Conservation (phyloP, 2,329 filamentous ascomycete species). For the Diaporthe nobilis region DNA sequence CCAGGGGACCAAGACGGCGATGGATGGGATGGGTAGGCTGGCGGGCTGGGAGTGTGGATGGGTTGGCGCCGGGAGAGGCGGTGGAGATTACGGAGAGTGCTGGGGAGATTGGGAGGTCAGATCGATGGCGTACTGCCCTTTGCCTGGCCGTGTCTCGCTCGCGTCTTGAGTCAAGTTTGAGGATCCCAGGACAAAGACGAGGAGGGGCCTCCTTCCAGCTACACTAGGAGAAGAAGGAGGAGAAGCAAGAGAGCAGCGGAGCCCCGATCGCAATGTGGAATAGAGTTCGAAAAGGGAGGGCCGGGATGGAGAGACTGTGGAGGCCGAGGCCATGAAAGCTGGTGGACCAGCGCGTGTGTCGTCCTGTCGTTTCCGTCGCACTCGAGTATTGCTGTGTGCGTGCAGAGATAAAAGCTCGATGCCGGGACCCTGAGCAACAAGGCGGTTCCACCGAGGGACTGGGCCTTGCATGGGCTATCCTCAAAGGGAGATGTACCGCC, state of each 20-base stretch:
- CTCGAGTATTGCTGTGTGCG: background rate
- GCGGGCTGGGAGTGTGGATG: background rate
- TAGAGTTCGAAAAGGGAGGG: constrained; percentile 8
- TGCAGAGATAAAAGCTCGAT: constrained; percentile 7
- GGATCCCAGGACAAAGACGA: constrained; percentile 27
- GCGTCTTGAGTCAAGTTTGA: constrained; percentile 40
- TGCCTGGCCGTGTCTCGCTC: constrained; percentile 31
- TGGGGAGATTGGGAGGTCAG: constrained; percentile 28
- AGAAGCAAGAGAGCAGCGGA: background rate
- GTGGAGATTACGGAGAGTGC: constrained; percentile 36
- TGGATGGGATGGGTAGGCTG: constrained; percentile 9
- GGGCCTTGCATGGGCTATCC: background rate
- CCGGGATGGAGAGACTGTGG: constrained; percentile 31
- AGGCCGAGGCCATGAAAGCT: constrained; percentile 16
- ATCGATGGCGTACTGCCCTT: constrained; percentile 27
- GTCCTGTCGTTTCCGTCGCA: constrained; percentile 16
- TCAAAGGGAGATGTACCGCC: background rate
- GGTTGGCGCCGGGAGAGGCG: constrained; percentile 25
- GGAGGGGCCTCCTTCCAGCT: constrained; percentile 12
- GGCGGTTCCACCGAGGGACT: constrained; percentile 6
- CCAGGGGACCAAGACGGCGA: background rate
- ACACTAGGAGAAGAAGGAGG: background rate
- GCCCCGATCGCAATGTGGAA: constrained; percentile 5
- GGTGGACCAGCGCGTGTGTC: constrained; percentile 8
- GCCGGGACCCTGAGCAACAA: constrained; percentile 26